These are phyloP conservation scores for Pichia sp. DNA, from an alignment of 1,139 yeast species.

Conservation along the genomic window DNA sequence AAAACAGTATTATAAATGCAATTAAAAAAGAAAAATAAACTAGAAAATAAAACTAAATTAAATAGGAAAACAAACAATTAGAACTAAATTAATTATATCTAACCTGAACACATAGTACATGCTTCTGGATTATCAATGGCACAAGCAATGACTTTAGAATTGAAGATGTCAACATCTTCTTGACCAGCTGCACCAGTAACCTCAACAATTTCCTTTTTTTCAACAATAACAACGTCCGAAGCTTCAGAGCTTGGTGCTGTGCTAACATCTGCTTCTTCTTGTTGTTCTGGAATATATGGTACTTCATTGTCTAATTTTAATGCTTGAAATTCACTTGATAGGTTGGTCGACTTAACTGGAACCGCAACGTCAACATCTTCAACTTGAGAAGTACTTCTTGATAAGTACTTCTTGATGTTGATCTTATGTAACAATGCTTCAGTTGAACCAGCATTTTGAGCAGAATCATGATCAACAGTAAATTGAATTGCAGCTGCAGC, in stretches of 20 bases:
- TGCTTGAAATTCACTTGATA: constrained; percentile 19
- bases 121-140: constrained; percentile 95
- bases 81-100: constrained; percentile 12
- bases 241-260: neutral
- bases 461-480: constrained; percentile 41
- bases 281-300: constrained; percentile 18
- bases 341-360: constrained; percentile 29
- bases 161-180: constrained; percentile 61
- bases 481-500: constrained; percentile 59
- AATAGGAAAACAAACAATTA: neutral
- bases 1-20: too few relatives aligned
- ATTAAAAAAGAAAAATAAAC: neutral
- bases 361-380: constrained; percentile 32
- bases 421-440: constrained; percentile 51
- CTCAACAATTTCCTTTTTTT: constrained; percentile 20
- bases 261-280: neutral
- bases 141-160: constrained; percentile 91
- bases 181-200: constrained; percentile 26
- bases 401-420: constrained; percentile 28
- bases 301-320: constrained; percentile 24
- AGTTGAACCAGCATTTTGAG: constrained; percentile 44
- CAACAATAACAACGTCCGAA: constrained; percentile 18
- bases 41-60: neutral
- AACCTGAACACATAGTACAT: constrained; percentile 99
- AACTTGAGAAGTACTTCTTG: constrained; percentile 25